A percentile compares a stretch with the other conserved stretches of the same genome.
phyloP scores from a whole-genome alignment of 352 stramenopile species.

The Phytophthora agathidicida region DNA sequence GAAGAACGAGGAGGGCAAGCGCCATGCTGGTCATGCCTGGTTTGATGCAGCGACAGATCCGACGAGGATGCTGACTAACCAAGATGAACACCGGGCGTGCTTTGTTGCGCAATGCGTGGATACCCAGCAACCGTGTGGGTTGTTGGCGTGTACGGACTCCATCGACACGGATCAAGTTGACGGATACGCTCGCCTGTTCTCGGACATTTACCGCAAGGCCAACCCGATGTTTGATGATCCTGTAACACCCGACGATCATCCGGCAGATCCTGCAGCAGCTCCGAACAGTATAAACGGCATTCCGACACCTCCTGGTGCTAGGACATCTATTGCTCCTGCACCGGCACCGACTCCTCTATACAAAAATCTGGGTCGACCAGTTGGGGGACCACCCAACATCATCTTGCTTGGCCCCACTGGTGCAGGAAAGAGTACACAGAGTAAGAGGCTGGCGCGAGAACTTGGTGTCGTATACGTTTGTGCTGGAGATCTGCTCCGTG shows the following conservation, averaged over 20 bases:
- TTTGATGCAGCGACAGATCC: constrained; percentile 38
- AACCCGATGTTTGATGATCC: constrained; percentile 15
- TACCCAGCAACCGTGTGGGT: constrained; percentile 29
- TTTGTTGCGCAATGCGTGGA: constrained; percentile 55
- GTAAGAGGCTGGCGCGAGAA: constrained; percentile 83
- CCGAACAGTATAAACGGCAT: not conserved
- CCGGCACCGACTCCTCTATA: constrained; percentile 4
- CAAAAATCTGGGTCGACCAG: constrained; percentile 3
- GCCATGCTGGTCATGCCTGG: constrained; percentile 30
- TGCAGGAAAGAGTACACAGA: constrained; percentile 96
- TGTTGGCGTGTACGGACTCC: constrained; percentile 60
- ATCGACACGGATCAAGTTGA: constrained; percentile 50
- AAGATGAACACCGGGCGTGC: constrained; percentile 62
- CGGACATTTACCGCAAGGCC: constrained; percentile 60
- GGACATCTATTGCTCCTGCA: constrained; percentile 16
- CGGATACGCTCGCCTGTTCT: constrained; percentile 63
- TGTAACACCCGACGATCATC: too few relatives aligned
- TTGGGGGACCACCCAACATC: constrained; percentile 54
- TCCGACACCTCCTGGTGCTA: constrained; percentile 9
- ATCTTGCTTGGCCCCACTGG: constrained; percentile 93
- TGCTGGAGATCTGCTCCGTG: constrained; percentile 92
- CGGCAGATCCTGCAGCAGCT: constrained; percentile 1
- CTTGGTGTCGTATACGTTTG: constrained; percentile 94
- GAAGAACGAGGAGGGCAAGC: constrained; percentile 32
- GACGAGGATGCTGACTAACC: constrained; percentile 36